Base-by-base conservation (phyloP, 768 basidiomycete genomes). In the Suillus bovinus region DNA sequence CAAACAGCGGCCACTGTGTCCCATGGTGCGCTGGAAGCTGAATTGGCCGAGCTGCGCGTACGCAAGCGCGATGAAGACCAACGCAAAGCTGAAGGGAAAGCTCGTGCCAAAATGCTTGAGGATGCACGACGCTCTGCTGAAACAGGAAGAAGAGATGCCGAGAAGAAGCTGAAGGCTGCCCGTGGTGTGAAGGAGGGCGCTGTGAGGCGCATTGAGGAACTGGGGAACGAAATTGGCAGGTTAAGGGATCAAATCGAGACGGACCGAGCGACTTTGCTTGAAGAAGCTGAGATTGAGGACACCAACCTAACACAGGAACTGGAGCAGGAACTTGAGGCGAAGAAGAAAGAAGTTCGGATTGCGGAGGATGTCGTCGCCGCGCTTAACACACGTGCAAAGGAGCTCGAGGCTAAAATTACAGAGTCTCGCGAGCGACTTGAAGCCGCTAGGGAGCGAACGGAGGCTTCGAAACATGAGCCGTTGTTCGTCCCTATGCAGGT, bases 91-190 rank as follows among this genome's bases (percentile, higher is more conserved):
- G 95, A 97, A 70, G 78, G 92, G 60, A 95, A 94, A 74, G 74
- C 82, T n/a, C 87, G 89, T 55, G 91, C 91, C 54, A 96, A 96
- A 76, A 73, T 80, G 3, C 79, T 98, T 3, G 96, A 99, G 67
- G 96, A 99, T 72, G 79, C 86, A 59, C 91, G 89, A 75, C 88
- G 96, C 36, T 79, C 79, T 33, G 93, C 94, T 13, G 97, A 99
- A 75, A 80, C 84, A 57, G 75, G 80, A 58, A 90, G 87, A 71
- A 83, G 87, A 50, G 96, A 98, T 53, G 93, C 90, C 5, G 96
- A 99, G 76, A 94, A 92, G 79, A 88, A 88, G 67, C 81, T 96
- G 63, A 90, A 87, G 68, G 79, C 82, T n/a, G 86, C 85, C 17
- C 86, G 87, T 71, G 80, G 71, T 47, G 78, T 82, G 63, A 84